Conservation (phyloP, 768 basidiomycete species). For the Mycena pura region DNA sequence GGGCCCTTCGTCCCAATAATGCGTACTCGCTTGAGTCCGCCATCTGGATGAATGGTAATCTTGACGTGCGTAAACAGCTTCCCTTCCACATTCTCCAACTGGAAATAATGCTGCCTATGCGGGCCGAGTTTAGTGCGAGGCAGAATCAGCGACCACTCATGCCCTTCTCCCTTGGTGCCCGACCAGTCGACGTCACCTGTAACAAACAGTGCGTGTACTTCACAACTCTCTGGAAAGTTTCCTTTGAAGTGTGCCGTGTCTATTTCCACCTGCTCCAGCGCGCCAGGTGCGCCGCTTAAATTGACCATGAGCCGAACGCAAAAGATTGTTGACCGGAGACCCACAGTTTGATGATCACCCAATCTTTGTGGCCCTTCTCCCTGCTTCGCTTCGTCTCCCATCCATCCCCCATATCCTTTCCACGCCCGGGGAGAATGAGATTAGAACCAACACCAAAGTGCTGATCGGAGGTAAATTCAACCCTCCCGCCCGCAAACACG, state of each 20-base stretch:
- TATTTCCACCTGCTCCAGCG: slow-evolving; percentile 80
- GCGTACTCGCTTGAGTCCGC: slow-evolving; percentile 93
- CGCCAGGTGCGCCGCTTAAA: slow-evolving; percentile 73
- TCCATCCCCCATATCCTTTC: slow-evolving; percentile 95
- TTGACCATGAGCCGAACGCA: slow-evolving; percentile 6
- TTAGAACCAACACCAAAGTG: slow-evolving; percentile 95
- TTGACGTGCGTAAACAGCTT: slow-evolving; percentile 81
- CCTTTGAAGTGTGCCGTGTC: slow-evolving; percentile 97
- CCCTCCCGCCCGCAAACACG: slow-evolving; percentile 87
- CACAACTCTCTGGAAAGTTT: slow-evolving; percentile 75
- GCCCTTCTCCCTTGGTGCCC: slow-evolving; percentile 42
- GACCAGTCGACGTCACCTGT: slow-evolving; percentile 44
- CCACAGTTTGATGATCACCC: slow-evolving; percentile 89
- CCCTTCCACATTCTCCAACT: slow-evolving; percentile 69
- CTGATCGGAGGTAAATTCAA: slow-evolving; percentile 88
- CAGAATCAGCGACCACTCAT: slow-evolving; percentile 78
- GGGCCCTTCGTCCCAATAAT: slow-evolving; percentile 63
- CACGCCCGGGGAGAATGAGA: slow-evolving; percentile 89
- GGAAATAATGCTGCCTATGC: slow-evolving; percentile 89
- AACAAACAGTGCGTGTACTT: slow-evolving; percentile 53
- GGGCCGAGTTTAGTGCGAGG: slow-evolving; percentile 84
- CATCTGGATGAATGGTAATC: slow-evolving; percentile 92
- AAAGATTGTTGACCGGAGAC: slow-evolving; percentile 34
- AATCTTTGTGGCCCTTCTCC: slow-evolving; percentile 82
- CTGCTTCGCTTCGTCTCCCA: slow-evolving; percentile 97